These are phyloP conservation scores for Grigorovia humatica DNA, from an alignment of 805 yeast species.

Conservation along the genomic window DNA sequence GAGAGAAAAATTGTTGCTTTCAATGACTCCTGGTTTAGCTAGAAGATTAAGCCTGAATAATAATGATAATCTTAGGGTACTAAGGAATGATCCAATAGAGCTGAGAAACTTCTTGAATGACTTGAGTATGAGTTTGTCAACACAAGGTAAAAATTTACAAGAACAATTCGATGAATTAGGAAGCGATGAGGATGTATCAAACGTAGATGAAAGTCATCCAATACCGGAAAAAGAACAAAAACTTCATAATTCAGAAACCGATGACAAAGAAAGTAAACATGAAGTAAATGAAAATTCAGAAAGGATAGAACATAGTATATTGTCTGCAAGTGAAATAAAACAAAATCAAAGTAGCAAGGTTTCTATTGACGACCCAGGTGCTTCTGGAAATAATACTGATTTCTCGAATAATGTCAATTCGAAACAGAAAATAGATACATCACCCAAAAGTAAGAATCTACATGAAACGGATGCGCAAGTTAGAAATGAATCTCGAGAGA, in stretches of 20 bases:
- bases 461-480: background rate
- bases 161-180: background rate
- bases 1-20: conserved; percentile 12
- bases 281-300: no score
- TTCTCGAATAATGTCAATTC: no score
- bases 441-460: no score
- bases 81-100: conserved; percentile 11
- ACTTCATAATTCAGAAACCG: background rate
- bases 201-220: background rate
- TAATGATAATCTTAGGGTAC: conserved; percentile 3
- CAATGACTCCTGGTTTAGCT: conserved; percentile 17
- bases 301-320: no score
- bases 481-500: background rate
- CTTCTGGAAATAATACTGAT: no score
- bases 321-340: no score
- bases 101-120: conserved; percentile 15
- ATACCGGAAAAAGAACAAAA: background rate
- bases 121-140: conserved; percentile 16
- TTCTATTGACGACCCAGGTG: no score
- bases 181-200: background rate
- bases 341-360: no score
- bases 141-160: conserved; percentile 10
- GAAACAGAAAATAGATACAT: no score
- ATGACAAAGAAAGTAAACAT: background rate
- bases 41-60: conserved; percentile 7